Base-by-base conservation (phyloP, 2,329 filamentous ascomycete genomes). In the Xylaria polymorpha region DNA sequence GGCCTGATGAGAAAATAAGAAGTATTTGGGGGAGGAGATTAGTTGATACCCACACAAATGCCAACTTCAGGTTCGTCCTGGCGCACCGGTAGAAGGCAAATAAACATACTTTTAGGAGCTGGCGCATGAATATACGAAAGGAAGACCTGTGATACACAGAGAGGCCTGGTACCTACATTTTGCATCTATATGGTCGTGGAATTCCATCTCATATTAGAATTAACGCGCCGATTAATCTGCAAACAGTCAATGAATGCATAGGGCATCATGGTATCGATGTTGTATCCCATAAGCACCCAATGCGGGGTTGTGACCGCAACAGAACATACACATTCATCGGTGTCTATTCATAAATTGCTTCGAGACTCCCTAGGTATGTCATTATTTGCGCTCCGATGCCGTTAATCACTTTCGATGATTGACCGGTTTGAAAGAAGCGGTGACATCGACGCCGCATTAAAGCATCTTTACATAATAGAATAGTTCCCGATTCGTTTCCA, bases 91-190 rank as follows among this genome's bases (percentile, higher is more conserved):
- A 48, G n/a, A 46, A 35, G 65, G 44, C 55, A 58, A 60, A 66
- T 63, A 68, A 29, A 56, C 48, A 56, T 43, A 63, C 62, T 41
- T 68, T 39, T 55, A 44, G 50, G 43, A 37, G 44, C 41, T 57
- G 20, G 48, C 37, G 43, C 41, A 46, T 18, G n/a, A 39, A 25
- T 8, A n/a, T 9, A 39, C 10, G 32, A 35, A 8, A 20, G n/a
- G 7, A 18, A 44, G n/a, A n/a, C 29, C 29, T 41, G 4, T 50
- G 32, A 12, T 12, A 37, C n/a, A 25, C 20, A 35, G 22, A 10
- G 39, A 58, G 48, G 59, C 57, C n/a, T 58, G 51, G 48, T 67
- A 29, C 15, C 25, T 14, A 60, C 62, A 66, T 37, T 39, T 18
- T 9, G 15, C 9, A 55, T 37, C 25, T 51, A 12, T 15, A 22